Percentiles rank a stretch among this genome's conserved stretches.
These are phyloP conservation scores for Fagopyrum esculentum DNA, from an alignment of 148 eudicot species.

Conservation along the genomic window DNA sequence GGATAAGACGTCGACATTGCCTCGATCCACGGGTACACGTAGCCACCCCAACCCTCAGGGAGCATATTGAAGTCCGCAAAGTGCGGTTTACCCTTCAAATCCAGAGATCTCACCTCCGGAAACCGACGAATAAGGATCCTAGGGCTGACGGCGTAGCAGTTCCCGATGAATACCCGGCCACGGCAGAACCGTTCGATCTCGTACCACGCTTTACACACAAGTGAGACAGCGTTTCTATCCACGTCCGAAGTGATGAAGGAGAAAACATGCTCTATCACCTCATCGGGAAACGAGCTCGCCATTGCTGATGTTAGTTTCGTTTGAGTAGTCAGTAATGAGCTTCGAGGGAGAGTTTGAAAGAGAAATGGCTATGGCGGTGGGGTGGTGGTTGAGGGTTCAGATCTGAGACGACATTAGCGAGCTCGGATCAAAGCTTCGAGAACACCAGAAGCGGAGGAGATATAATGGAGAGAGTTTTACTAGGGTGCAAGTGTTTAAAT, in stretches of 20 bases:
- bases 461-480: not conserved
- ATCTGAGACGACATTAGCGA: conserved; percentile 34
- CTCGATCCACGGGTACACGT: conserved; percentile 8
- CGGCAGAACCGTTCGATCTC: conserved; percentile 57
- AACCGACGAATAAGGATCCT: conserved; percentile 38
- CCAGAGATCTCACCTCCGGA: conserved; percentile 55
- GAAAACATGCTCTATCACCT: conserved; percentile 63
- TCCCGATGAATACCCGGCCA: conserved; percentile 47
- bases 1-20: conserved; percentile 52
- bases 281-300: conserved; percentile 55
- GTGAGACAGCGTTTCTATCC: conserved; percentile 55
- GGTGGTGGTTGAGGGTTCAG: conserved; percentile 13
- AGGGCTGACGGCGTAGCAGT: conserved; percentile 69
- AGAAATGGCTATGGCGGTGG: not conserved
- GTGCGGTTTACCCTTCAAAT: conserved; percentile 79
- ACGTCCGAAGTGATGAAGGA: conserved; percentile 36
- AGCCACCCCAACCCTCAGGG: conserved; percentile 31
- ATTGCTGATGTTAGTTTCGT: conserved; percentile 16
- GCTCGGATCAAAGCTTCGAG: conserved; percentile 13
- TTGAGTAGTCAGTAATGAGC: not conserved
- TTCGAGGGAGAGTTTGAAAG: no score
- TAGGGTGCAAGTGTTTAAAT: not conserved
- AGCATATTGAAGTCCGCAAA: conserved; percentile 73
- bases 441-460: not conserved
- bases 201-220: conserved; percentile 74